Evolutionary conservation across 1,284 basidiomycete genomes (phyloP).

Genomic region (Leccinum subrobustum): DNA sequence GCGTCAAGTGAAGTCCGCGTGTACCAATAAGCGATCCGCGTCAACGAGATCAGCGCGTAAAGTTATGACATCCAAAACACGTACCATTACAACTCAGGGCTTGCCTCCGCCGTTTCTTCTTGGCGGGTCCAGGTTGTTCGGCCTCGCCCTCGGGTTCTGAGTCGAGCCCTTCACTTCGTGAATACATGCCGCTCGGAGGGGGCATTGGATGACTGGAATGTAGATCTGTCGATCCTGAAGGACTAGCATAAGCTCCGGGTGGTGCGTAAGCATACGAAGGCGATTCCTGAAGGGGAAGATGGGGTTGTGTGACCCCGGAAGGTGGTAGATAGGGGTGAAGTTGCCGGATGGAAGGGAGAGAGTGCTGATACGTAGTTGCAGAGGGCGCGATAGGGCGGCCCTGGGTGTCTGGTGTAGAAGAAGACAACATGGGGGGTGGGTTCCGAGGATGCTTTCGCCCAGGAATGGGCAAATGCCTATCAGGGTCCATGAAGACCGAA

Average conservation of each 20-base stretch:
- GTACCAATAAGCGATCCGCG: constrained; percentile 1
- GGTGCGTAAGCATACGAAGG: constrained; percentile 30
- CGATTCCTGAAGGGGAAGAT: constrained; percentile 20
- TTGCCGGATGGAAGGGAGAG: constrained; percentile 64
- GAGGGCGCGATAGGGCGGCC: constrained; percentile 27
- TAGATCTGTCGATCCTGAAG: constrained; percentile 31
- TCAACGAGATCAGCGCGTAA: constrained; percentile 12
- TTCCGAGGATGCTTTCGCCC: constrained; percentile 29
- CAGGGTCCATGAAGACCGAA: constrained; percentile 29
- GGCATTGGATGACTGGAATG: constrained; percentile 24
- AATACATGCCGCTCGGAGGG: constrained; percentile 30
- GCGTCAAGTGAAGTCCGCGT: neutral
- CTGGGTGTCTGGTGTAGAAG: constrained; percentile 23
- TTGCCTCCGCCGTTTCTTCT: constrained; percentile 74
- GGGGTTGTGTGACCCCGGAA: constrained; percentile 27
- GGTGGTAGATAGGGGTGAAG: constrained; percentile 60
- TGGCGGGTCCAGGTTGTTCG: constrained; percentile 54
- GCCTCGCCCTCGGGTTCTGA: constrained; percentile 48
- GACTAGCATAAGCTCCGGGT: constrained; percentile 19
- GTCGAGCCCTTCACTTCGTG: constrained; percentile 38
- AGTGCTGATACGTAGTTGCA: constrained; percentile 29
- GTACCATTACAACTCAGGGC: constrained; percentile 76
- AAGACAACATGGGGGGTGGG: constrained; percentile 21
- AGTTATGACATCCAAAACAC: constrained; percentile 26
- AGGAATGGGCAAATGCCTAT: constrained; percentile 34